These are phyloP conservation scores for Raphidocelis subcapitata DNA, from an alignment of 139 green algal genomes.

Conservation along the genomic window DNA sequence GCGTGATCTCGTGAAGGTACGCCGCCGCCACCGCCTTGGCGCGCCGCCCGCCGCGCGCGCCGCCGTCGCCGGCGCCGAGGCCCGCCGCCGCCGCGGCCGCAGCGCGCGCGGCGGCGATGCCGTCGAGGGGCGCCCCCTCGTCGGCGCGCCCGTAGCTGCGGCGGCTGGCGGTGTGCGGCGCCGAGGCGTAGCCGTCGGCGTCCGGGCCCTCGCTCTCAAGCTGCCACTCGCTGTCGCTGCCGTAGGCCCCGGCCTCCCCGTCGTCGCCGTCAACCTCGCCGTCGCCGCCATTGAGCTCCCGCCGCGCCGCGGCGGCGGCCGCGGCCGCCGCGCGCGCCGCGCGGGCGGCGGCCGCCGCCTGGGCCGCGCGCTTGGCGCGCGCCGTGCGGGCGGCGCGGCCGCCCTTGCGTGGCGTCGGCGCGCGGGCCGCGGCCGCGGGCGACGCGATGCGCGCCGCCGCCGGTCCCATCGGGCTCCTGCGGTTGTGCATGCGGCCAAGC, in stretches of 20 bases:
- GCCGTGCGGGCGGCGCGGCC: neutral
- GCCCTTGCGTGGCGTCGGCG: neutral
- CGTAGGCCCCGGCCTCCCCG: neutral
- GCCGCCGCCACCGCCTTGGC: too few relatives aligned
- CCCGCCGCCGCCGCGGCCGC: too few relatives aligned
- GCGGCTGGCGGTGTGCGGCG: too few relatives aligned
- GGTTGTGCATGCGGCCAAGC: neutral
- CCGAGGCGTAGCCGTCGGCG: too few relatives aligned
- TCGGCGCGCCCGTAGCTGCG: too few relatives aligned
- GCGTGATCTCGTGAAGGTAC: too few relatives aligned
- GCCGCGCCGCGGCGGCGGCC: neutral
- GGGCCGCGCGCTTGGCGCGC: neutral
- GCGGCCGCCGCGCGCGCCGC: neutral
- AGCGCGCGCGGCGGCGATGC: too few relatives aligned
- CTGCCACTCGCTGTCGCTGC: too few relatives aligned
- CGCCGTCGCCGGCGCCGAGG: too few relatives aligned
- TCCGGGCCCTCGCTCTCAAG: too few relatives aligned
- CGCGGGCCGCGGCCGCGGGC: neutral
- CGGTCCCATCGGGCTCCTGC: neutral
- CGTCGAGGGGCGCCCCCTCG: too few relatives aligned
- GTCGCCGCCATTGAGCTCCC: neutral
- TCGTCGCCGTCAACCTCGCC: neutral
- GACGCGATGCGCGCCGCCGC: neutral
- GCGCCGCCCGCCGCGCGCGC: too few relatives aligned
- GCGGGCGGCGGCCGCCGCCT: neutral